Evolutionary conservation across 2,329 filamentous ascomycete species (phyloP), one percentile per base, ranked within the genome.

Genomic region (Microascus cirrosus): DNA sequence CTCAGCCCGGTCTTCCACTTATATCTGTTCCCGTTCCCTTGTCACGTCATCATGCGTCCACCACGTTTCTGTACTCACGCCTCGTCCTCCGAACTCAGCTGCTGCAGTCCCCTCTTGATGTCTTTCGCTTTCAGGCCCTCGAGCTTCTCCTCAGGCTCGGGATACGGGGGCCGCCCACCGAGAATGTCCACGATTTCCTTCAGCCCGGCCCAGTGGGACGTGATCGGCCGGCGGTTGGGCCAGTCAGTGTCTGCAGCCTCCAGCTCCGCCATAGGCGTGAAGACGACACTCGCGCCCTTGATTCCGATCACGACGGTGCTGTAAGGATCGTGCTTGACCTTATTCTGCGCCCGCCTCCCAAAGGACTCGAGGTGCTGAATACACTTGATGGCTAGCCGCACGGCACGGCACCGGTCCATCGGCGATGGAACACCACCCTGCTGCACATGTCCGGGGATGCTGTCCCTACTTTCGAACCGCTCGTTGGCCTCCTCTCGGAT

Each of bases 381-480:
- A 69, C 90, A 95, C 74, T 92, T 93, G 73, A 97, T 94, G 11
- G 92, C 90, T 67, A 99, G 85, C 55, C 94, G 83, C 25, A 96
- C 88, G 1, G 94, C 93, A 53, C 94, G 85, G 66, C 93, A 92
- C 58, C 94, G 87, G 73, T 99, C 94, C 92, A 99, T 97, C 7
- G 94, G 85, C 2, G 90, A 95, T 0, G 94, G 94, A 51, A 89
- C 90, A 59, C 90, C 91, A 64, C 92, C 92, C 74, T 96, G 93
- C 73, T 96, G 92, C 63, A 95, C 92, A 74, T 96, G 92, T 15
- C 92, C 92, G 0, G 92, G 92, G 55, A 95, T 93, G 63, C 90
- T 92, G 69, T 94, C 88, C 60, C 93, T 86, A 53, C 89, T 89
- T 72, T 99, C 94, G 68, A 99, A 99, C 18, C 91, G 85, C 62